Conservation (phyloP, 768 basidiomycete species). For the Rhodotorula graminis region DNA sequence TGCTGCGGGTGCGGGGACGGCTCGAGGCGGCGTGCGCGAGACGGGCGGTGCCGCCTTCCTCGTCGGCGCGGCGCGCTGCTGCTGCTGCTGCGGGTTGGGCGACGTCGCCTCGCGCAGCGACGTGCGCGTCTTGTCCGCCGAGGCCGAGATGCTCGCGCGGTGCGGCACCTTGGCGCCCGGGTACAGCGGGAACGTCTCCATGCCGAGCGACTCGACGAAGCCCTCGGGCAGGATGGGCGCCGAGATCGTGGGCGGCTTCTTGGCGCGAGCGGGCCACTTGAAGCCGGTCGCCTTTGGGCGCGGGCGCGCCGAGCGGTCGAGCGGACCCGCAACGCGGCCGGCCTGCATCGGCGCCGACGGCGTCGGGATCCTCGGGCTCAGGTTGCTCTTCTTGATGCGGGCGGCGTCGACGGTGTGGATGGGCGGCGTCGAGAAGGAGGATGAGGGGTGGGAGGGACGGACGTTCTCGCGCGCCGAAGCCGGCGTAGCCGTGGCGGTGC, state of each 20-base stretch:
- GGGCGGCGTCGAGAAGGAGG: background rate
- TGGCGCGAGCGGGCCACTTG: constrained; percentile 2
- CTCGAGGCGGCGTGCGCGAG: background rate
- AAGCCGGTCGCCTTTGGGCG: background rate
- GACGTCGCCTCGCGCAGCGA: background rate
- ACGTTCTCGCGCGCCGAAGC: background rate
- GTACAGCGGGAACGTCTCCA: constrained; percentile 32
- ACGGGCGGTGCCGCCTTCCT: background rate
- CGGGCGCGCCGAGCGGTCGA: background rate
- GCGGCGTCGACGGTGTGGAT: constrained; percentile 8
- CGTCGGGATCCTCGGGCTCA: background rate
- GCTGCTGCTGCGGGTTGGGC: background rate
- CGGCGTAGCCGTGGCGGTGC: background rate
- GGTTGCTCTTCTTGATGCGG: constrained; percentile 9
- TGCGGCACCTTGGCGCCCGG: constrained; percentile 24
- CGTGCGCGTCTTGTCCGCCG: background rate
- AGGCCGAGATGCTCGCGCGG: background rate
- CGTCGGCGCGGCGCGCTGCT: background rate
- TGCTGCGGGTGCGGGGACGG: too few relatives aligned
- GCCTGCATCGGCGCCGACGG: constrained; percentile 9
- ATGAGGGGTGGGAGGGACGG: background rate
- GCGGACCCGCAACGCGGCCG: background rate
- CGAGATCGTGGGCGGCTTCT: constrained; percentile 27
- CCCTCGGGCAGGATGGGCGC: constrained; percentile 34
- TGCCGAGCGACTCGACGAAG: constrained; percentile 38